Base-by-base conservation (phyloP, 2,329 filamentous ascomycete species). In the Geosmithia flava region DNA sequence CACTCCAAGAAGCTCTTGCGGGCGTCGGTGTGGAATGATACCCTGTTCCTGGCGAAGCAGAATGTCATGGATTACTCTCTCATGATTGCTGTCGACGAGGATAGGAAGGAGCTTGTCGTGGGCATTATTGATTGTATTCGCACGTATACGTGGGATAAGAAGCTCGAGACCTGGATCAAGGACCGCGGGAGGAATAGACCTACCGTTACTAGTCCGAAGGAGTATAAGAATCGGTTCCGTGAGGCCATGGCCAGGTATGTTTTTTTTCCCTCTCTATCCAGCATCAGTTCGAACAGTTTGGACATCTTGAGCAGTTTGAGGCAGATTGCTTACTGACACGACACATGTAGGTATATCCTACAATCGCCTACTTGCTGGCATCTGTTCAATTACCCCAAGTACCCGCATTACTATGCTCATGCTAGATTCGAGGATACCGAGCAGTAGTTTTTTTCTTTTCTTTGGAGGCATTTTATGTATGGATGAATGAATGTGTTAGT, bases 111-210 rank as follows among this genome's bases (percentile, higher is more conserved):
- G 66, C 78, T 98, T 15, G 88, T 97, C 15, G 90, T 98, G 2
- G 93, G 93, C 4, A 97, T 98, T 58, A 97, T 98, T 54, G 91
- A 98, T 63, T 97, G 93, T 63, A 97, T 98, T 55, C 81, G 93
- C 48, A 98, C 93, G 0, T 98, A 97, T 62, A 98, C 93, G 0
- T 98, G 93, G 89, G 93, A 98, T 70, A 98, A 98, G 74, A 96
- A 96, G 62, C 78, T 98, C n/a, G 93, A 98, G 69, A 93, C 85
- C 48, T 98, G 93, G 93, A 96, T 98, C 75, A 98, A 98, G 66
- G 90, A 97, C 60, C 85, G 91, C 40, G 82, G 83, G 29, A 80
- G 85, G 49, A 87, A 94, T 58, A 78, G 88, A 52, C 94, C 94
- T 8, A 98, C 93, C 0, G 93, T 98, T 46, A 98, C 93, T 11